These are phyloP conservation scores for Biscutella laevigata DNA, from an alignment of 441 rosid genomes.

Conservation along the genomic window DNA sequence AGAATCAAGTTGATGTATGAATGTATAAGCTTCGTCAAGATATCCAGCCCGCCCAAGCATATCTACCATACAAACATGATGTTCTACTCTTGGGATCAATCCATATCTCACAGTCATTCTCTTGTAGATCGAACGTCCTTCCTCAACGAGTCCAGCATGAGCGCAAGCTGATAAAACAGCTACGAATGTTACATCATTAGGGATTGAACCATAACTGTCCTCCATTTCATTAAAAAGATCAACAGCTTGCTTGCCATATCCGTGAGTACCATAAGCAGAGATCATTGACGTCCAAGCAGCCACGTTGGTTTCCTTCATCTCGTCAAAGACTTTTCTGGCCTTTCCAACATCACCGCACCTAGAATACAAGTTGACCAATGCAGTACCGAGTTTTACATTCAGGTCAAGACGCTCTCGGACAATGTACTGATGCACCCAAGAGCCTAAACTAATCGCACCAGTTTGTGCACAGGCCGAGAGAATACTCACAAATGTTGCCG, in stretches of 20 bases:
- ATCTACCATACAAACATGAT: slow-evolving; percentile 73
- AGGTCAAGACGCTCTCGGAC: slow-evolving; percentile 28
- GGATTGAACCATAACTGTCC: slow-evolving; percentile 27
- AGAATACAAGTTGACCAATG: slow-evolving; percentile 70
- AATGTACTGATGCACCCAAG: slow-evolving; percentile 57
- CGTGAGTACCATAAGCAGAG: slow-evolving; percentile 75
- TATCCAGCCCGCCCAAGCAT: slow-evolving; percentile 87
- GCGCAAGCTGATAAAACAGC: slow-evolving; percentile 82
- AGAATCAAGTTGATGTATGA: slow-evolving; percentile 36
- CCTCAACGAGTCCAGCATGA: slow-evolving; percentile 60
- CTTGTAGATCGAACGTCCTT: slow-evolving; percentile 41
- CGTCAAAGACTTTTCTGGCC: slow-evolving; percentile 55
- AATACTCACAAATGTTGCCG: slow-evolving; percentile 51
- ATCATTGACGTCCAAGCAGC: slow-evolving; percentile 86
- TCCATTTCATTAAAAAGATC: slow-evolving; percentile 51
- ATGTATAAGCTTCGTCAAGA: slow-evolving; percentile 51
- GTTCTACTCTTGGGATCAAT: slow-evolving; percentile 54
- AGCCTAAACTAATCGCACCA: slow-evolving; percentile 52
- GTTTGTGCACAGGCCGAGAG: slow-evolving; percentile 66
- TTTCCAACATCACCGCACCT: slow-evolving; percentile 59
- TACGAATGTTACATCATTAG: slow-evolving; percentile 62
- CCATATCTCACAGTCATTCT: slow-evolving; percentile 48
- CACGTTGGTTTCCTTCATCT: slow-evolving; percentile 53
- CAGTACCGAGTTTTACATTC: slow-evolving; percentile 65
- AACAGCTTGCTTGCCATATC: slow-evolving; percentile 51